A percentile compares a stretch with the other conserved stretches of the same genome.
phyloP scores from a whole-genome alignment of 331 rosid genomes.

The Cucumis variabilis region DNA sequence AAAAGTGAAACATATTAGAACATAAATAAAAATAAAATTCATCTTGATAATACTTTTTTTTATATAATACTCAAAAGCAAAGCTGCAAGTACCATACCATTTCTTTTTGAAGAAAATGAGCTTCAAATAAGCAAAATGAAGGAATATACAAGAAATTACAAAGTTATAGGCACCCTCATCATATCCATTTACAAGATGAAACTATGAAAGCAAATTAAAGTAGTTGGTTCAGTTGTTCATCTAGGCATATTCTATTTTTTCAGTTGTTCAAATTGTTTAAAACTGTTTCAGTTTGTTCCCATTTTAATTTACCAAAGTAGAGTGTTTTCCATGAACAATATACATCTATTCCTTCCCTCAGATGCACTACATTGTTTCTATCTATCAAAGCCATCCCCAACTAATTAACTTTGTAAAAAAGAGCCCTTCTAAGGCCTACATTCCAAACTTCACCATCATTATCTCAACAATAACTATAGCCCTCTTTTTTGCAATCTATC shows the following conservation, averaged over 20 bases:
- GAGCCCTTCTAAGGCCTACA: neutral
- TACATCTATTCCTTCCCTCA: neutral
- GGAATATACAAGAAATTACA: neutral
- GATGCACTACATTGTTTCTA: neutral
- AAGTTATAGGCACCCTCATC: too few species aligned
- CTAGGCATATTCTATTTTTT: neutral
- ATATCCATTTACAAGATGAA: neutral
- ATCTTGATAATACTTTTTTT: too few species aligned
- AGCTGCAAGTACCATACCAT: neutral
- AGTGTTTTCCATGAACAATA: neutral
- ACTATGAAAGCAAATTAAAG: too few species aligned
- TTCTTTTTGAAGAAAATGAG: too few species aligned
- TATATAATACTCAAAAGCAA: neutral
- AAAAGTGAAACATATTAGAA: slow-evolving; percentile 41
- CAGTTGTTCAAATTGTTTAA: neutral
- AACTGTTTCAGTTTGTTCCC: neutral
- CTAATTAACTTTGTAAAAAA: neutral
- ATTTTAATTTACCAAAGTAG: neutral
- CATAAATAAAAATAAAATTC: neutral
- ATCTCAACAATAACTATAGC: neutral
- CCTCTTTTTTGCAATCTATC: neutral
- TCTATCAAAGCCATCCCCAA: neutral
- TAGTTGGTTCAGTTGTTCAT: too few species aligned
- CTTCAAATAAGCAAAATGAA: neutral
- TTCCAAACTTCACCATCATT: neutral